Evolutionary conservation across 306 rosid genomes (phyloP).

Genomic region (Gleditsia sinensis): DNA sequence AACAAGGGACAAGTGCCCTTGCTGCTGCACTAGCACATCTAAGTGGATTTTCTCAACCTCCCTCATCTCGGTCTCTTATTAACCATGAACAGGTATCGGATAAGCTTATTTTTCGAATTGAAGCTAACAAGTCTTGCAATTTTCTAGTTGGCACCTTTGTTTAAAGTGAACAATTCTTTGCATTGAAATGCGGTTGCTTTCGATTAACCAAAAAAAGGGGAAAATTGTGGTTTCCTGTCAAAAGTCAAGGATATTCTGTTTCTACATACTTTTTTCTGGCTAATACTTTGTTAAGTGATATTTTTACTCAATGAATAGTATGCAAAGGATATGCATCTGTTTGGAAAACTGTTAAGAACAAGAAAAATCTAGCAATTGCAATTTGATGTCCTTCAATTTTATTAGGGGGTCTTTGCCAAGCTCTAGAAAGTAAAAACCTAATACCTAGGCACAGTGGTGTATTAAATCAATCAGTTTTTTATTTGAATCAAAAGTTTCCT

Average conservation of each 20-base stretch:
- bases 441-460: background rate
- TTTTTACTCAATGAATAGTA: background rate
- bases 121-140: slow-evolving; percentile 3
- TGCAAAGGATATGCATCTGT: background rate
- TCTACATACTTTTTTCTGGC: background rate
- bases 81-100: slow-evolving; percentile 81
- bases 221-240: background rate
- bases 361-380: background rate
- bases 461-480: background rate
- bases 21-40: slow-evolving; percentile 98
- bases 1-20: slow-evolving; percentile 82
- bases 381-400: background rate
- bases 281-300: background rate
- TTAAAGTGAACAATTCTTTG: slow-evolving; percentile 1
- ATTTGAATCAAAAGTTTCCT: no score
- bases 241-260: background rate
- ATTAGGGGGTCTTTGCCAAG: no score
- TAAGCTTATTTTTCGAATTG: slow-evolving; percentile 19
- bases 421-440: background rate
- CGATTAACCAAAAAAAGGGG: background rate
- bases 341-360: background rate
- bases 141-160: slow-evolving; percentile 19
- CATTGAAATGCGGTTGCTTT: background rate
- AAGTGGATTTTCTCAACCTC: slow-evolving; percentile 94
- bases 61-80: slow-evolving; percentile 87